A percentile compares a stretch with the other conserved stretches of the same genome.
These are phyloP conservation scores for Carex myosuroides DNA, from an alignment of 176 grass and related monocot species.

Conservation along the genomic window DNA sequence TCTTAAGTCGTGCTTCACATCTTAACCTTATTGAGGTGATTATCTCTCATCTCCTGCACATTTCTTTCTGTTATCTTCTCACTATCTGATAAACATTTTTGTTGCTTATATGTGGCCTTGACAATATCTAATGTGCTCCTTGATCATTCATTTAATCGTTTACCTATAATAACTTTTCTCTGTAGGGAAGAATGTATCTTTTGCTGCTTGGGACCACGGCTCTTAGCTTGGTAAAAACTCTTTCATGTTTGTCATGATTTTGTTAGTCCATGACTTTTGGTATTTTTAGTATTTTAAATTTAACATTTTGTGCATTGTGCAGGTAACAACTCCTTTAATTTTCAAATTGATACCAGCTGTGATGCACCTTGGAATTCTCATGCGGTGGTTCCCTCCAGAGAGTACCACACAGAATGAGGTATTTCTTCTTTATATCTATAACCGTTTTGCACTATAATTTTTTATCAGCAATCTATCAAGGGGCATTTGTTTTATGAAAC, in stretches of 20 bases:
- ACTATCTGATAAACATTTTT: neutral
- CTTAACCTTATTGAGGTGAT: conserved; percentile 93
- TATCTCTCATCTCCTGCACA: conserved; percentile 13
- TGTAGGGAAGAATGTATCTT: conserved; percentile 97
- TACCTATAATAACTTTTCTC: neutral
- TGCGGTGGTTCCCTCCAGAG: conserved; percentile 86
- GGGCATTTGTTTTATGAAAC: neutral
- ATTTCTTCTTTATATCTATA: conserved; percentile 18
- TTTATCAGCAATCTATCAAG: neutral
- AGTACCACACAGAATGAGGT: conserved; percentile 79
- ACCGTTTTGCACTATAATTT: neutral
- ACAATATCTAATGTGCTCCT: neutral
- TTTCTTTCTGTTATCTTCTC: conserved; percentile 14
- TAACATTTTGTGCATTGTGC: conserved; percentile 17
- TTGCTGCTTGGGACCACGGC: conserved; percentile 92
- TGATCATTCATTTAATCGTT: neutral
- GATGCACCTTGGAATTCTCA: conserved; percentile 91
- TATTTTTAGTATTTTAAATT: conserved; percentile 15
- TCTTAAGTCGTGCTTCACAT: conserved; percentile 94
- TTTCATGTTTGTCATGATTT: conserved; percentile 17
- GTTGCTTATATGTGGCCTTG: neutral
- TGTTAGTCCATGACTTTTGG: neutral
- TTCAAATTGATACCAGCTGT: conserved; percentile 98
- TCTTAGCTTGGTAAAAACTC: conserved; percentile 73
- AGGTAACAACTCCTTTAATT: conserved; percentile 98